phyloP scores from a whole-genome alignment of 179 eudicot genomes.

The Sideroxylon spinosum region DNA sequence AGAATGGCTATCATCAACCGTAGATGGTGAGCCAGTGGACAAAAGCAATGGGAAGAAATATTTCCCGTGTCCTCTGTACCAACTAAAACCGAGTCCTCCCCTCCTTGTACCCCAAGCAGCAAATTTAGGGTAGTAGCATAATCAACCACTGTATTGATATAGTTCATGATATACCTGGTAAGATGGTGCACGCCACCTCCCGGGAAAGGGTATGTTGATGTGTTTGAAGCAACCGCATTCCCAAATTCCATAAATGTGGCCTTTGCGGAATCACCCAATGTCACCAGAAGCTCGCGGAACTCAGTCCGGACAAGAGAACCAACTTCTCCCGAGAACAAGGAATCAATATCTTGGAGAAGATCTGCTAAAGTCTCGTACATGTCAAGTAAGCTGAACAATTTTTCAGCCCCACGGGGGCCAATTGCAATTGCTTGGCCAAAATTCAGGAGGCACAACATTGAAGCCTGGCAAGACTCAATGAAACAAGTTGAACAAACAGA shows the following conservation, averaged over 20 bases:
- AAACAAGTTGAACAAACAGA: constrained; percentile 30
- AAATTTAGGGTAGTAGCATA: constrained; percentile 43
- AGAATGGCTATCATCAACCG: constrained; percentile 34
- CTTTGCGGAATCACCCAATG: constrained; percentile 47
- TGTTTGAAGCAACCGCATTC: constrained; percentile 38
- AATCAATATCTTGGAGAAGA: constrained; percentile 39
- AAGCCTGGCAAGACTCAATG: constrained; percentile 40
- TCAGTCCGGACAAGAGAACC: constrained; percentile 46
- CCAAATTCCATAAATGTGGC: constrained; percentile 50
- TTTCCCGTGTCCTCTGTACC: no score
- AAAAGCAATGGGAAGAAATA: no score
- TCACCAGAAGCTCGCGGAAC: constrained; percentile 40
- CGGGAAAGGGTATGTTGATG: constrained; percentile 40
- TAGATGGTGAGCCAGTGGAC: constrained; percentile 40
- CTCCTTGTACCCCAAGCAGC: constrained; percentile 30
- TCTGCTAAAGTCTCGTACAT: constrained; percentile 57
- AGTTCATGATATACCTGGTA: constrained; percentile 76
- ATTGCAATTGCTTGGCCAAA: constrained; percentile 73
- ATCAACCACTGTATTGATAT: constrained; percentile 39
- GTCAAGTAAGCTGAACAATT: constrained; percentile 55
- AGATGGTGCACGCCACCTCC: constrained; percentile 63
- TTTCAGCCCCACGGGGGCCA: constrained; percentile 58
- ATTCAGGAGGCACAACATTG: constrained; percentile 52
- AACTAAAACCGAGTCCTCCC: background rate
- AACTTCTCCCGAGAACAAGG: constrained; percentile 38